phyloP scores from a whole-genome alignment of 2,329 filamentous ascomycete species.

The Raffaelea albimanens region DNA sequence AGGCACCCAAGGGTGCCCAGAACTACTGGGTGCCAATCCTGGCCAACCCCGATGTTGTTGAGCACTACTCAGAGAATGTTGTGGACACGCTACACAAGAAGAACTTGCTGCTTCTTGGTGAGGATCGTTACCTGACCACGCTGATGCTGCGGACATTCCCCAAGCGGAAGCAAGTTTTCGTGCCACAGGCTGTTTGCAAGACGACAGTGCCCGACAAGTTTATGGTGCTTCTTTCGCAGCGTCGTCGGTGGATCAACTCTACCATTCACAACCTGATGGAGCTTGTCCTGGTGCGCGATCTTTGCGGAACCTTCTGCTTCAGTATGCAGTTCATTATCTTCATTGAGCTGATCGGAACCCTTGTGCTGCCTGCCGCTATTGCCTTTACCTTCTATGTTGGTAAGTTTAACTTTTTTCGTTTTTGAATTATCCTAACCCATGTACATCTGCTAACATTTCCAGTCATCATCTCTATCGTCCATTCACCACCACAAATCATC shows the following conservation, averaged over 20 bases:
- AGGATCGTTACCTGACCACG: conserved; percentile 91
- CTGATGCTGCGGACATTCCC: conserved; percentile 98
- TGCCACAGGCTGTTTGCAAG: conserved; percentile 97
- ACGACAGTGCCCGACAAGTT: conserved; percentile 93
- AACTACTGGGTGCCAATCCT: conserved; percentile 99
- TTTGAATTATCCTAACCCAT: not conserved
- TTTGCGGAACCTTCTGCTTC: conserved; percentile 98
- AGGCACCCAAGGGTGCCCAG: conserved; percentile 93
- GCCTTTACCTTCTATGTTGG: conserved; percentile 93
- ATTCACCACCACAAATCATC: conserved; percentile 70
- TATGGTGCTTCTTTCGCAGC: conserved; percentile 83
- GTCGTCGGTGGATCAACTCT: conserved; percentile 98
- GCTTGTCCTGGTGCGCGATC: conserved; percentile 84
- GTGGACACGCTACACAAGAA: conserved; percentile 98
- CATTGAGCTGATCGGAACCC: conserved; percentile 86
- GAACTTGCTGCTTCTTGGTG: conserved; percentile 82
- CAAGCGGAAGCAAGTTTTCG: conserved; percentile 97
- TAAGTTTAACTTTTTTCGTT: conserved; percentile 38
- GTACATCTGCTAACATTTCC: conserved; percentile 2
- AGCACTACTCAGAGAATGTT: conserved; percentile 98
- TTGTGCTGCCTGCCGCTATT: conserved; percentile 92
- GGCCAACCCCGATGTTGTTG: conserved; percentile 95
- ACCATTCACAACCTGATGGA: conserved; percentile 99
- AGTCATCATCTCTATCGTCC: conserved; percentile 82
- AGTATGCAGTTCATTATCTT: conserved; percentile 99